These are phyloP conservation scores for Aspergillus cristatus DNA, from an alignment of 495 filamentous ascomycete species.

Conservation along the genomic window DNA sequence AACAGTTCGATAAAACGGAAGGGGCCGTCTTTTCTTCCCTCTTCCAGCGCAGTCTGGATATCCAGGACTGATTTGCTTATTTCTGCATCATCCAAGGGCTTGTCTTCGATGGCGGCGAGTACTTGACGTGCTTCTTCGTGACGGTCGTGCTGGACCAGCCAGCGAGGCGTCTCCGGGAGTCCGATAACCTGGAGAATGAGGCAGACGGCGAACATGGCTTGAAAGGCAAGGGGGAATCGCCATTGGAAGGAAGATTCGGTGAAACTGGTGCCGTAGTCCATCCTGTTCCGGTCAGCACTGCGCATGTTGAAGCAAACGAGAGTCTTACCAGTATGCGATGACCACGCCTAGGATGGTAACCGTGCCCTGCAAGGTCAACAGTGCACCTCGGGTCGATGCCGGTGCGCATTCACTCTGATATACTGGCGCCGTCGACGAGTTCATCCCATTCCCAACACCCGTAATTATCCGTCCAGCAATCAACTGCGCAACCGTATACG, in stretches of 20 bases:
- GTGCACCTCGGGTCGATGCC: slow-evolving; percentile 48
- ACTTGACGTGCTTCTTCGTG: slow-evolving; percentile 35
- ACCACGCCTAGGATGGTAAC: slow-evolving; percentile 34
- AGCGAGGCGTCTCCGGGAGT: slow-evolving; percentile 44
- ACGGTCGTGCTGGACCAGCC: slow-evolving; percentile 35
- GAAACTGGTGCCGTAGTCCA: slow-evolving; percentile 50
- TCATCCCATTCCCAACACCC: slow-evolving; percentile 42
- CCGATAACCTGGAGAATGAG: slow-evolving; percentile 35
- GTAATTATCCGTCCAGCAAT: slow-evolving; percentile 40
- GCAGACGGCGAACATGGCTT: slow-evolving; percentile 3
- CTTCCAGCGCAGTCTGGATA: slow-evolving; percentile 27
- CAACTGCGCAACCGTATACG: slow-evolving; percentile 39
- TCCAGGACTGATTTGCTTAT: slow-evolving; percentile 17
- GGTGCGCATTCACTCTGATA: slow-evolving; percentile 49
- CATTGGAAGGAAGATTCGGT: slow-evolving; percentile 38
- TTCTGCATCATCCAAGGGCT: slow-evolving; percentile 5
- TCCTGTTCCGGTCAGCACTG: slow-evolving; percentile 16
- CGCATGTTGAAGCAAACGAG: background rate
- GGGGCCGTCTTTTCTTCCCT: slow-evolving; percentile 25
- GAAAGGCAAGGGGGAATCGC: slow-evolving; percentile 36
- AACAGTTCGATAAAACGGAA: slow-evolving; percentile 33
- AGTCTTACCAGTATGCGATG: slow-evolving; percentile 28
- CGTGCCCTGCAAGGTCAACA: slow-evolving; percentile 42
- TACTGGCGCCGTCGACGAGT: slow-evolving; percentile 42
- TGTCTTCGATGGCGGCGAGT: slow-evolving; percentile 13